These are phyloP conservation scores for Brettanomyces naardenensis DNA, from an alignment of 805 yeast species.

Conservation along the genomic window DNA sequence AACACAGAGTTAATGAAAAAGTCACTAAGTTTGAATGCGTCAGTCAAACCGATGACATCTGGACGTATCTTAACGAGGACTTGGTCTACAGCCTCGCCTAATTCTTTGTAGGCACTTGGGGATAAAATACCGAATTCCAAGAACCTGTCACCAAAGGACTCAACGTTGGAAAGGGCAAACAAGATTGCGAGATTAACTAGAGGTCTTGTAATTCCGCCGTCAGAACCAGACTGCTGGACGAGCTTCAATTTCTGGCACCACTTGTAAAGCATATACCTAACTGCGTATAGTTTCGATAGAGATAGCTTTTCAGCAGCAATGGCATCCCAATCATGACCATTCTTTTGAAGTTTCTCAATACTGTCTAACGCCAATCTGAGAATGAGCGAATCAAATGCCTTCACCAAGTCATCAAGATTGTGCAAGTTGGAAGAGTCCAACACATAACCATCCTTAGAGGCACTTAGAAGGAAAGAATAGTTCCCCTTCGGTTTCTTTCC, in stretches of 20 bases:
- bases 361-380: constrained; percentile 30
- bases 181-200: constrained; percentile 50
- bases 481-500: constrained; percentile 41
- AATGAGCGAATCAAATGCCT: constrained; percentile 33
- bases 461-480: constrained; percentile 28
- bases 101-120: constrained; percentile 35
- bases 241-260: constrained; percentile 28
- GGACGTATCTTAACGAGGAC: constrained; percentile 49
- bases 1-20: constrained; percentile 74
- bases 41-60: constrained; percentile 72
- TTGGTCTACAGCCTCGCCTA: constrained; percentile 34
- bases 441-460: constrained; percentile 25
- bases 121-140: constrained; percentile 53
- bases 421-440: constrained; percentile 22
- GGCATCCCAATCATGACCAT: constrained; percentile 35
- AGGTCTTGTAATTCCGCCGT: constrained; percentile 35
- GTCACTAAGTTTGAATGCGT: constrained; percentile 77
- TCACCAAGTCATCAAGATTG: constrained; percentile 25
- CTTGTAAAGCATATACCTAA: constrained; percentile 36
- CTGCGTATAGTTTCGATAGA: constrained; percentile 44
- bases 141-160: constrained; percentile 64
- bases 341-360: constrained; percentile 24
- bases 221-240: constrained; percentile 16
- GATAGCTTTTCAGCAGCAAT: constrained; percentile 38
- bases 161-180: constrained; percentile 60